phyloP scores from a whole-genome alignment of 495 filamentous ascomycete genomes.

The Neurospora discreta region DNA sequence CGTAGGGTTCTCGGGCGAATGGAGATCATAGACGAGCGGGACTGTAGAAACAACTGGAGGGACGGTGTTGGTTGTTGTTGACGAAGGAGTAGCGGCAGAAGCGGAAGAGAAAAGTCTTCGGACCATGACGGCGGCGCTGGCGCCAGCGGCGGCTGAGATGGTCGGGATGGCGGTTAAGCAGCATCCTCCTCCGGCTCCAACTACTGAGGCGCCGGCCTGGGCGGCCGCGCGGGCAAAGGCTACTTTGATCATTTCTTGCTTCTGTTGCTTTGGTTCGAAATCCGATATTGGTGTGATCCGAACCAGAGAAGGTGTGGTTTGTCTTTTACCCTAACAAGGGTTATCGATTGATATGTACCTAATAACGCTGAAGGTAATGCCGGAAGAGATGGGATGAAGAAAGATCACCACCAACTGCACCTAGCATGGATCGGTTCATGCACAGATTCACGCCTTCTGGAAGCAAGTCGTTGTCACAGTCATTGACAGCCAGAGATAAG shows the following conservation, averaged over 20 bases:
- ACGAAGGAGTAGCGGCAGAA: background rate
- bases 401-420: background rate
- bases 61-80: background rate
- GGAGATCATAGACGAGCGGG: constrained; percentile 47
- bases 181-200: background rate
- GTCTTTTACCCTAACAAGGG: background rate
- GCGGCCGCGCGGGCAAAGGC: background rate
- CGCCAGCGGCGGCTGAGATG: background rate
- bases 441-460: background rate
- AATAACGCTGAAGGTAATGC: background rate
- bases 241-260: background rate
- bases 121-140: background rate
- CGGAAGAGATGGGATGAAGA: background rate
- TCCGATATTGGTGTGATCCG: background rate
- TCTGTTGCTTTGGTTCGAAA: background rate
- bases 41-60: constrained; percentile 17
- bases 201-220: background rate
- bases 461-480: background rate
- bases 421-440: background rate
- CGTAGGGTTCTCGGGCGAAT: constrained; percentile 34
- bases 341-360: no score
- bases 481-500: background rate
- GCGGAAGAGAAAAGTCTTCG: background rate
- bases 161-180: background rate
- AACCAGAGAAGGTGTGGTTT: background rate